These are phyloP conservation scores for Cenococcum geophilum DNA, from an alignment of 495 filamentous ascomycete genomes.

Conservation along the genomic window DNA sequence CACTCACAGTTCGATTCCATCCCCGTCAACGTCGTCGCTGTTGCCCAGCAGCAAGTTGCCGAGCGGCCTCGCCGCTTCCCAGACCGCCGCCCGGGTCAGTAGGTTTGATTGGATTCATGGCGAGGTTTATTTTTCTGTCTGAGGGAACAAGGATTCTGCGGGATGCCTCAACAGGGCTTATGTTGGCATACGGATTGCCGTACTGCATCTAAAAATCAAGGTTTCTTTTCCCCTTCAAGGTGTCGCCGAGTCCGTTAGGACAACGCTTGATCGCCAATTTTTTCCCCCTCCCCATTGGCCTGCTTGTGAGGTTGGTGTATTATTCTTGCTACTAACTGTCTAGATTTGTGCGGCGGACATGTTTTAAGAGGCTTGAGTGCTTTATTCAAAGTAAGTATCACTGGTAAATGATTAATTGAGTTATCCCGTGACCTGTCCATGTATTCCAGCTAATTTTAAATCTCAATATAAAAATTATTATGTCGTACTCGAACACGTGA, in stretches of 20 bases:
- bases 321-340: neutral
- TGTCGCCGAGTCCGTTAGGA: slow-evolving; percentile 80
- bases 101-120: slow-evolving; percentile 20
- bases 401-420: too few relatives aligned
- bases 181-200: neutral
- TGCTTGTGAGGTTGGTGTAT: neutral
- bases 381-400: too few relatives aligned
- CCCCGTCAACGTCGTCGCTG: slow-evolving; percentile 86
- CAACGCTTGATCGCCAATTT: slow-evolving; percentile 90
- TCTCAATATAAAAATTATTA: too few relatives aligned
- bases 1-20: slow-evolving; percentile 81
- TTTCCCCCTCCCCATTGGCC: slow-evolving; percentile 15
- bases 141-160: slow-evolving; percentile 17
- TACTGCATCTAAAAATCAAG: slow-evolving; percentile 6
- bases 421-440: too few relatives aligned
- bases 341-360: neutral
- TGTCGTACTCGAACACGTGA: too few relatives aligned
- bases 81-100: slow-evolving; percentile 46
- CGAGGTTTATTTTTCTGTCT: slow-evolving; percentile 6
- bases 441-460: too few relatives aligned
- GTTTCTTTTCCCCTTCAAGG: slow-evolving; percentile 57
- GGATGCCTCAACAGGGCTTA: neutral
- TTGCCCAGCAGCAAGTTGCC: slow-evolving; percentile 76
- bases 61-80: slow-evolving; percentile 69
- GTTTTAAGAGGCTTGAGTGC: too few relatives aligned